phyloP scores from a whole-genome alignment of 352 stramenopile species.

The Phytophthora litchii region DNA sequence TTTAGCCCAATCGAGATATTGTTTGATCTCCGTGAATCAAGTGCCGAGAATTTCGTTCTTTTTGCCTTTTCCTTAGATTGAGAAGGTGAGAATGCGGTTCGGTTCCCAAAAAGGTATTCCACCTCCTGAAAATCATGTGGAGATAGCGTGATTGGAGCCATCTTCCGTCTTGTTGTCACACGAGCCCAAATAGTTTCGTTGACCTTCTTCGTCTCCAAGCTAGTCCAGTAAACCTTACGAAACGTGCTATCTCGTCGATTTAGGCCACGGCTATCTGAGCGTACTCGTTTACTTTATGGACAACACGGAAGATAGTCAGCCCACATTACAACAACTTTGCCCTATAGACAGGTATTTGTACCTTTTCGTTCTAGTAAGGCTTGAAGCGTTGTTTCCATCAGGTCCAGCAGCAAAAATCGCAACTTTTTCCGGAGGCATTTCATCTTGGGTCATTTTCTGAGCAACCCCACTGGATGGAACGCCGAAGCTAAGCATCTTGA shows the following conservation, averaged over 20 bases:
- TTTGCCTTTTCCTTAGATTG: conserved; percentile 30
- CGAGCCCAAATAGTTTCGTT: conserved; percentile 78
- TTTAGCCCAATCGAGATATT: conserved; percentile 83
- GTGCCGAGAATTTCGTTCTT: conserved; percentile 54
- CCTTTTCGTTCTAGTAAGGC: conserved; percentile 6
- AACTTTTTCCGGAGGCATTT: conserved; percentile 64
- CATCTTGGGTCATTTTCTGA: conserved; percentile 86
- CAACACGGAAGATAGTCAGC: conserved; percentile 8
- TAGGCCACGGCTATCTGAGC: conserved; percentile 17
- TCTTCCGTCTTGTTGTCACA: conserved; percentile 62
- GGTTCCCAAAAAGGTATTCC: conserved; percentile 58
- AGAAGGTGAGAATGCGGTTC: conserved; percentile 10
- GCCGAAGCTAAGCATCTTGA: conserved; percentile 85
- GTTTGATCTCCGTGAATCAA: conserved; percentile 79
- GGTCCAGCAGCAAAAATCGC: conserved; percentile 61
- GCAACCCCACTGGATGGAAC: conserved; percentile 67
- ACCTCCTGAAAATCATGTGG: conserved; percentile 72
- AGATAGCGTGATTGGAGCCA: conserved; percentile 74
- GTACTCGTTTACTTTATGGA: conserved; percentile 17
- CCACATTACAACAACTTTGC: neutral
- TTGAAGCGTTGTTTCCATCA: conserved; percentile 27
- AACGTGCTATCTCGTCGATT: conserved; percentile 56
- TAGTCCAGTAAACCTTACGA: conserved; percentile 86
- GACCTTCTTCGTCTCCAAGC: conserved; percentile 58
- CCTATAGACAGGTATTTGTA: neutral